Conservation (phyloP, 2,329 filamentous ascomycete genomes). For the Fusarium redolens region DNA sequence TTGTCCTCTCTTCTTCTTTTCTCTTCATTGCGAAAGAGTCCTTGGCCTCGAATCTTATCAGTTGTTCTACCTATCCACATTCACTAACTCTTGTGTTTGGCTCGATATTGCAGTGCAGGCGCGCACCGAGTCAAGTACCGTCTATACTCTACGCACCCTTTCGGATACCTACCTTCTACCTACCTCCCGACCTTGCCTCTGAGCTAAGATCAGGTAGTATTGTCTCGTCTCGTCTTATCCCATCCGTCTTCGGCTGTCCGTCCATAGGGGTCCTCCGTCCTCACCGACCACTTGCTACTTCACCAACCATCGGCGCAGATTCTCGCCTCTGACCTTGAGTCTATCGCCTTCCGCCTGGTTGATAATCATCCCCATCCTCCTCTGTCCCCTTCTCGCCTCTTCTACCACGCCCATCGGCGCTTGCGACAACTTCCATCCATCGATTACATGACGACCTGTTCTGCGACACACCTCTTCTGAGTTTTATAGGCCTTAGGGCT, state of each 20-base stretch:
- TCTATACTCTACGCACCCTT: constrained; percentile 39
- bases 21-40: constrained; percentile 13
- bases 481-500: constrained; percentile 54
- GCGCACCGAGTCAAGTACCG: constrained; percentile 37
- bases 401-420: constrained; percentile 17
- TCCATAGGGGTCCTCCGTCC: constrained; percentile 34
- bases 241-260: constrained; percentile 32
- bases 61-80: constrained; percentile 25
- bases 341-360: constrained; percentile 26
- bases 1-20: constrained; percentile 16
- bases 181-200: constrained; percentile 40
- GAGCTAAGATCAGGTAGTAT: constrained; percentile 23
- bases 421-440: constrained; percentile 29
- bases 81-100: constrained; percentile 39
- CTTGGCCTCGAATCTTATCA: constrained; percentile 8
- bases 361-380: constrained; percentile 21
- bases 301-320: constrained; percentile 24
- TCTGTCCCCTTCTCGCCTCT: constrained; percentile 12
- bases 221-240: constrained; percentile 19
- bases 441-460: constrained; percentile 56
- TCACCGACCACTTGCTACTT: constrained; percentile 43
- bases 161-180: constrained; percentile 50
- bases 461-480: constrained; percentile 50
- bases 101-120: constrained; percentile 40
- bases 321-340: constrained; percentile 14